Conservation (phyloP, 345 rosid genomes). For the Schrenkiella parvula region DNA sequence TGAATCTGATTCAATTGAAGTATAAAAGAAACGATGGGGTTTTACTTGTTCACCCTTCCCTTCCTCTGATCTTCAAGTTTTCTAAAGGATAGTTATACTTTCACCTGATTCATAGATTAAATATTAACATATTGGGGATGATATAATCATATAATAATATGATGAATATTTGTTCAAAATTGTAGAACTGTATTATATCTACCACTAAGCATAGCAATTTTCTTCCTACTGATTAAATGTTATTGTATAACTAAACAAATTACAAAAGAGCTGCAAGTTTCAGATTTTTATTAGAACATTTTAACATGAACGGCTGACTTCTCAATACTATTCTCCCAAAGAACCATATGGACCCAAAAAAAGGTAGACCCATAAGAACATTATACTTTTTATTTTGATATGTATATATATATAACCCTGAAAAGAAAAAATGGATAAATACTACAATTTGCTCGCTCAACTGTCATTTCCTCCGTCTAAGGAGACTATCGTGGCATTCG, state of each 20-base stretch:
- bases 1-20: constrained; percentile 18
- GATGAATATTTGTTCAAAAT: background rate
- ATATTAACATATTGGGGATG: background rate
- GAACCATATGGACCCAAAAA: constrained; percentile 20
- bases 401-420: background rate
- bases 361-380: constrained; percentile 23
- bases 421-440: background rate
- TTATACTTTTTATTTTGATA: background rate
- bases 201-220: background rate
- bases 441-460: constrained; percentile 23
- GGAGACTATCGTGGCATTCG: constrained; percentile 20
- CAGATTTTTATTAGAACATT: background rate
- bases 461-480: constrained; percentile 28
- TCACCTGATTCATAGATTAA: background rate
- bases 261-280: background rate
- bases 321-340: background rate
- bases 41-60: background rate
- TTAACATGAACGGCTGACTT: background rate
- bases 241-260: background rate
- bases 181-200: background rate
- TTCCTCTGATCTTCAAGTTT: background rate
- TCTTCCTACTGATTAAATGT: background rate
- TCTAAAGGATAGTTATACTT: background rate
- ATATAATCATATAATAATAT: background rate
- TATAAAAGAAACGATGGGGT: background rate